These are phyloP conservation scores for Mucor sp. DNA, from an alignment of 371 early-diverging fungal species.

Conservation along the genomic window DNA sequence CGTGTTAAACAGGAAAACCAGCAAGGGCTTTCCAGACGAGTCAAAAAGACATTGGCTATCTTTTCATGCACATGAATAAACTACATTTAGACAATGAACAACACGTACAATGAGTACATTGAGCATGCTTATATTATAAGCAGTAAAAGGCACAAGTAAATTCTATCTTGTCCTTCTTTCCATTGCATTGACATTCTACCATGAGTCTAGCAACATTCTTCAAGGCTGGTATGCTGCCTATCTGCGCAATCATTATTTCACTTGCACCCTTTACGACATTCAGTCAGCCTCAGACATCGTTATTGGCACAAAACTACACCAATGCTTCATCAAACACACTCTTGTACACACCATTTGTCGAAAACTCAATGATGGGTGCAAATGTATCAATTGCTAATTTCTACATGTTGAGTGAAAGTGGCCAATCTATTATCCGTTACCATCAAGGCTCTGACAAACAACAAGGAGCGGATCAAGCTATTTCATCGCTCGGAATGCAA, in stretches of 20 bases:
- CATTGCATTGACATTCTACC: neutral
- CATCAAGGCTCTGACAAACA: too few species aligned
- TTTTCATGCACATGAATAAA: slow-evolving; percentile 1
- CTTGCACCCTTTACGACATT: neutral
- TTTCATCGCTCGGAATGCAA: neutral
- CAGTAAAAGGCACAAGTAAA: neutral
- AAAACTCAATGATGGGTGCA: too few species aligned
- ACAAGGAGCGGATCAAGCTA: too few species aligned
- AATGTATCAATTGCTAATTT: too few species aligned
- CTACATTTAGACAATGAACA: neutral
- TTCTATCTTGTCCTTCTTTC: neutral
- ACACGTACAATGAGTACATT: neutral
- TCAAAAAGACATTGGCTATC: slow-evolving; percentile 6
- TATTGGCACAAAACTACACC: neutral
- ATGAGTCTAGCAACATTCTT: neutral
- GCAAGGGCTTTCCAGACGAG: neutral
- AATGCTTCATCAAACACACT: neutral
- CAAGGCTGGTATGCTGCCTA: neutral
- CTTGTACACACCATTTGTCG: too few species aligned
- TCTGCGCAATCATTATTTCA: neutral
- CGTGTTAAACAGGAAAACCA: neutral
- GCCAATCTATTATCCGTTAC: neutral
- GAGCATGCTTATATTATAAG: neutral
- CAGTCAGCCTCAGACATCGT: neutral
- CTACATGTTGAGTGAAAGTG: neutral